Conservation (phyloP, 2,329 filamentous ascomycete species). For the Fusarium nelsonii region DNA sequence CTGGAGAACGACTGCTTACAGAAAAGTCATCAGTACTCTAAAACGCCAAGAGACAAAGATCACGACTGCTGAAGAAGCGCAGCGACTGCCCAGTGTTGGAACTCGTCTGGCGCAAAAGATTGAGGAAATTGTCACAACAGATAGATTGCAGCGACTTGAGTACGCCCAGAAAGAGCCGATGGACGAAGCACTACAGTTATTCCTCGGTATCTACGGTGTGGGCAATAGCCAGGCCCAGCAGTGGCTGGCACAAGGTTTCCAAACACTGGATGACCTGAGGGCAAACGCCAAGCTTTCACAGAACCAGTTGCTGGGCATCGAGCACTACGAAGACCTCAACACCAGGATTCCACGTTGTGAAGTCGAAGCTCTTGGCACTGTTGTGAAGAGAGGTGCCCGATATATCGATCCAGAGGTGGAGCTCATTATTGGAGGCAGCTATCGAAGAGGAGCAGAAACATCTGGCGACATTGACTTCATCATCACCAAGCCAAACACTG, state of each 20-base stretch:
- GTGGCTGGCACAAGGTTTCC: constrained; percentile 82
- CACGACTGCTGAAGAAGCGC: constrained; percentile 76
- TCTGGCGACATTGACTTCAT: constrained; percentile 90
- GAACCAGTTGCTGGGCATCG: constrained; percentile 81
- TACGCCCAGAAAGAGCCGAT: constrained; percentile 74
- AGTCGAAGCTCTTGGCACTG: constrained; percentile 74
- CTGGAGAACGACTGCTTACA: constrained; percentile 82
- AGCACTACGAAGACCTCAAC: constrained; percentile 83
- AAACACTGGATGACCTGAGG: constrained; percentile 78
- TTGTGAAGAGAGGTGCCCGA: constrained; percentile 71
- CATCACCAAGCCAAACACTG: constrained; percentile 75
- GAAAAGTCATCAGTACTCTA: constrained; percentile 80
- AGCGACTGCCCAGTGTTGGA: constrained; percentile 76
- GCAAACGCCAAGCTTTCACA: constrained; percentile 71
- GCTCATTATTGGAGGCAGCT: constrained; percentile 84
- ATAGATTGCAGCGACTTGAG: constrained; percentile 78
- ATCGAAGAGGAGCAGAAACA: constrained; percentile 79
- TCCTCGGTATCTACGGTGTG: constrained; percentile 84
- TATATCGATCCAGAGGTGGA: constrained; percentile 73
- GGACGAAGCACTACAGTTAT: constrained; percentile 74
- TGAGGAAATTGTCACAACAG: constrained; percentile 85
- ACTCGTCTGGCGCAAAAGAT: constrained; percentile 83
- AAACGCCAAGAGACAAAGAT: constrained; percentile 74
- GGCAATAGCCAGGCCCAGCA: constrained; percentile 76
- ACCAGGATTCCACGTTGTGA: constrained; percentile 82